Base-by-base conservation (phyloP, 2,329 filamentous ascomycete species). In the Hypoxylon sp. region DNA sequence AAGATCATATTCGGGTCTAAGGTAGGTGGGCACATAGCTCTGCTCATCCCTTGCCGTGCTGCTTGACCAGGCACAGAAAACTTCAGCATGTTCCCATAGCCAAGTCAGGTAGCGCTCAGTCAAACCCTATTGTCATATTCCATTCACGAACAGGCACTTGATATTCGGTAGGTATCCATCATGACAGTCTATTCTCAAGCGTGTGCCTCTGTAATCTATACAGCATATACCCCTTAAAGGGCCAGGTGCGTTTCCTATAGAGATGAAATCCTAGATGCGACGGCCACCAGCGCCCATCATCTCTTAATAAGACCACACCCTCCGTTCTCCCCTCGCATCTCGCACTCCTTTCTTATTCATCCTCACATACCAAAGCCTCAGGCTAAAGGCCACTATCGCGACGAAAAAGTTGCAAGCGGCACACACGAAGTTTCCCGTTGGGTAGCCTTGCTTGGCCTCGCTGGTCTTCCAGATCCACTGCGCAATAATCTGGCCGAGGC, bases 401-500 rank as follows among this genome's bases (percentile, higher is more conserved):
- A 69, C 67, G 21, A 69, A 62, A 55, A 77, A 76, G 33, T 71
- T 74, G 43, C 72, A 75, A 2, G 67, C 71, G 1, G 75, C 74
- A 57, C 76, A 78, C 2, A 73, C 72, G 51, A 77, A 73, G 26
- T 76, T 77, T 0, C 75, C 74, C 0, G 74, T 77, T 1, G 74
- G 75, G 58, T 73, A 77, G 0, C 74, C 74, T 2, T 40, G 31
- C 0, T 35, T 26, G 3, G 66, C 66, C 52, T 76, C 72, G 2
- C 51, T 58, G 4, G 66, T 62, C 24, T 67, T 72, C 74, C 74
- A 76, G 10, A 77, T 76, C 74, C 74, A 77, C 58, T 76, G 72
- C 1, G 73, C 70, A 18, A 77, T 73, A 13, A 77, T 74, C 58
- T 75, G 73, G 2, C 72, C 70, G 5, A 77, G 64, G 0, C 75